These are phyloP conservation scores for Plectosphaerella sp. DNA, from an alignment of 2,329 filamentous ascomycete genomes.

Conservation along the genomic window DNA sequence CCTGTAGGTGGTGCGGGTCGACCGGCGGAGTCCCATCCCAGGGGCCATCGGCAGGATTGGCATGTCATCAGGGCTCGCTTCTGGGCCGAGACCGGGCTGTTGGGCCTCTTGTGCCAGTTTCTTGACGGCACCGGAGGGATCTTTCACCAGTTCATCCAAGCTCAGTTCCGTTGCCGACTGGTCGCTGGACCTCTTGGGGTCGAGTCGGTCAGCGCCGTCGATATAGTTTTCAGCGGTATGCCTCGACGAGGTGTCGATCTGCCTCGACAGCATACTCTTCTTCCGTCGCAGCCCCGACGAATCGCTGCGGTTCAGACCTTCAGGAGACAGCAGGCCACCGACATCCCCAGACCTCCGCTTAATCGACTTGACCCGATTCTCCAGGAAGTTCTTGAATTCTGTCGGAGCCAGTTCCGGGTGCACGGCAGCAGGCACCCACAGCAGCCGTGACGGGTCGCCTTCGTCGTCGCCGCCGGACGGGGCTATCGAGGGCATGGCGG, in stretches of 20 bases:
- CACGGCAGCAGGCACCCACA: conserved; percentile 93
- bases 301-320: conserved; percentile 45
- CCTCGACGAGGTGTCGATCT: conserved; percentile 71
- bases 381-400: conserved; percentile 94
- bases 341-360: conserved; percentile 72
- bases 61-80: conserved; percentile 61
- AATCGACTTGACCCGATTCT: conserved; percentile 88
- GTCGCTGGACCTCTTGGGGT: conserved; percentile 55
- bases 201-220: conserved; percentile 78
- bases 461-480: conserved; percentile 74
- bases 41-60: conserved; percentile 79
- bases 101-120: conserved; percentile 59
- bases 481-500: conserved; percentile 68
- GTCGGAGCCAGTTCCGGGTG: conserved; percentile 93
- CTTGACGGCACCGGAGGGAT: conserved; percentile 68
- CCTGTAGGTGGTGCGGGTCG: conserved; percentile 87
- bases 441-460: conserved; percentile 79
- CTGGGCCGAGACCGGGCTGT: conserved; percentile 34
- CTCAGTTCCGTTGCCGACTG: conserved; percentile 46
- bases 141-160: conserved; percentile 77
- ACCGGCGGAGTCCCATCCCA: conserved; percentile 78
- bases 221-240: conserved; percentile 61
- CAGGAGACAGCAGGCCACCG: conserved; percentile 52
- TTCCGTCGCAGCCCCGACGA: conserved; percentile 71
- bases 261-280: conserved; percentile 91